Conservation (phyloP, 352 stramenopile species). For the Globisporangium canariense region DNA sequence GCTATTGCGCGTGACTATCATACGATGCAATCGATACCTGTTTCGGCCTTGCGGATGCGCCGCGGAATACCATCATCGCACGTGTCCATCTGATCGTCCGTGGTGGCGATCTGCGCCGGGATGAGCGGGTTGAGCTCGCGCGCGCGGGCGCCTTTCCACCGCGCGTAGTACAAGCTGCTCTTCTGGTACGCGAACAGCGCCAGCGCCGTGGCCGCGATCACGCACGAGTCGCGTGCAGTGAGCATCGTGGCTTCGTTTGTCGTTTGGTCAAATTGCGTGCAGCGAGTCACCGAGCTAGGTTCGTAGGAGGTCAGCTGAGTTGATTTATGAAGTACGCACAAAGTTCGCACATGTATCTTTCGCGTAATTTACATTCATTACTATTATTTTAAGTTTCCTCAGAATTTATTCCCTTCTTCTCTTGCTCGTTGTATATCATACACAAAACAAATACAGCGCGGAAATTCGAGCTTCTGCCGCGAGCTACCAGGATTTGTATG, state of each 20-base stretch:
- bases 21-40: slow-evolving; percentile 11
- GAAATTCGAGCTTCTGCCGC: no score
- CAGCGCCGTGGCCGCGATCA: slow-evolving; percentile 18
- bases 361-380: no score
- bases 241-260: slow-evolving; percentile 12
- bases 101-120: slow-evolving; percentile 22
- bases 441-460: no score
- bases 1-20: background rate
- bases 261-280: background rate
- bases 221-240: slow-evolving; percentile 17
- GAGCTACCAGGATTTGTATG: no score
- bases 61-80: slow-evolving; percentile 11
- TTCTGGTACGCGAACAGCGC: slow-evolving; percentile 23
- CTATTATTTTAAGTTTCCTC: no score
- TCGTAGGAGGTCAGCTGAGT: no score
- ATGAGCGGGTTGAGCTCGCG: slow-evolving; percentile 21
- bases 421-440: no score
- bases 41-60: slow-evolving; percentile 32
- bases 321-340: no score
- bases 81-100: slow-evolving; percentile 21
- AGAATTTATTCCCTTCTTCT: no score
- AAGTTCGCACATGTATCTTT: no score
- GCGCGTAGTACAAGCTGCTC: slow-evolving; percentile 15
- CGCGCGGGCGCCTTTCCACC: slow-evolving; percentile 16
- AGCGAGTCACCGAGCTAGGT: no score